These are phyloP conservation scores for Quercus variabilis DNA, from an alignment of 306 rosid species.

Conservation along the genomic window DNA sequence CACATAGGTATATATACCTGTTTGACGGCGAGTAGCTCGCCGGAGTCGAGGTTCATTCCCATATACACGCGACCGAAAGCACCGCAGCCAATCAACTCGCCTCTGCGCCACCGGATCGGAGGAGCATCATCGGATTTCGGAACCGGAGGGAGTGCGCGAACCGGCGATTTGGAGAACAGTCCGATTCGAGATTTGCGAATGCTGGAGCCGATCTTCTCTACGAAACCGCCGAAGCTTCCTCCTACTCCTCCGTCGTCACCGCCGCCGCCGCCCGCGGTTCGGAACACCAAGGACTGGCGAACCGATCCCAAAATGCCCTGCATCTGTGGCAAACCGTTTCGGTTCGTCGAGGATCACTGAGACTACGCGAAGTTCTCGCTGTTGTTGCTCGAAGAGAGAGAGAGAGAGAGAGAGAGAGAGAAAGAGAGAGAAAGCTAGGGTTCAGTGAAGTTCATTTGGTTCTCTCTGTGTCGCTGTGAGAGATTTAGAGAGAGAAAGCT, in stretches of 20 bases:
- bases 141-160: slow-evolving; percentile 39
- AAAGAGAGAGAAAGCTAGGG: slow-evolving; percentile 6
- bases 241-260: neutral
- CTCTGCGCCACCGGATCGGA: slow-evolving; percentile 88
- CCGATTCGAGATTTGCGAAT: slow-evolving; percentile 76
- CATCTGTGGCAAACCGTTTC: slow-evolving; percentile 30
- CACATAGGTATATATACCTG: slow-evolving; percentile 36
- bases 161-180: slow-evolving; percentile 43
- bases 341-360: neutral
- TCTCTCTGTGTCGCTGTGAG: neutral
- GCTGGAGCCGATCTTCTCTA: slow-evolving; percentile 70
- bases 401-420: neutral
- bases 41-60: slow-evolving; percentile 96
- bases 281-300: slow-evolving; percentile 75
- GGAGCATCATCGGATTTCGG: slow-evolving; percentile 28
- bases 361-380: neutral
- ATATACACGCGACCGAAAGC: slow-evolving; percentile 88
- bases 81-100: slow-evolving; percentile 84
- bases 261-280: slow-evolving; percentile 39
- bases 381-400: neutral
- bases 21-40: slow-evolving; percentile 90
- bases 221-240: slow-evolving; percentile 52
- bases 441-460: slow-evolving; percentile 18
- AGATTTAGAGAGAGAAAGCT: neutral
- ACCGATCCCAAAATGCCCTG: slow-evolving; percentile 73